phyloP scores from a whole-genome alignment of 2,329 filamentous ascomycete species.

The Phoma sp. region DNA sequence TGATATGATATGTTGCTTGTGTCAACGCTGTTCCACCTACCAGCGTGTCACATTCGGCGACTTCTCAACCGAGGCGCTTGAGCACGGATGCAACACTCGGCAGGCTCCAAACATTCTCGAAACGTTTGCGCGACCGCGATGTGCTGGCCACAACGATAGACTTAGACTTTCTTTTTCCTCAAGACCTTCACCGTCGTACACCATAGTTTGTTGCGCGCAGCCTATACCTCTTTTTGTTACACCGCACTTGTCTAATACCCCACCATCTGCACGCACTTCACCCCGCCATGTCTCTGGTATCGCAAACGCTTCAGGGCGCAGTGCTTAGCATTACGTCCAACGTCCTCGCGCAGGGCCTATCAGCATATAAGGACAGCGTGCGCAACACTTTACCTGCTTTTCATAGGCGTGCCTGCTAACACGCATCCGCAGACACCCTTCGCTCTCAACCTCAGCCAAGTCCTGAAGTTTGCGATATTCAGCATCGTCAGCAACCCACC shows the following conservation, averaged over 20 bases:
- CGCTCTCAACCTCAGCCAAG: slow-evolving; percentile 68
- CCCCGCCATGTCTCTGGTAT: slow-evolving; percentile 42
- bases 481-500: slow-evolving; percentile 76
- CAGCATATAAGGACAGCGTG: slow-evolving; percentile 68
- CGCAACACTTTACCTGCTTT: background rate
- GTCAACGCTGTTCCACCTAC: too few relatives aligned
- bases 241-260: background rate
- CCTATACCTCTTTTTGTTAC: background rate
- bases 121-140: slow-evolving; percentile 15
- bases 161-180: background rate
- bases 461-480: slow-evolving; percentile 81
- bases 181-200: background rate
- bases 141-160: slow-evolving; percentile 20
- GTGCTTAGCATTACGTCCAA: slow-evolving; percentile 73
- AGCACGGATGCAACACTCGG: slow-evolving; percentile 7
- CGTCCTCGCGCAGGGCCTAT: slow-evolving; percentile 74
- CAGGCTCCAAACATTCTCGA: slow-evolving; percentile 22
- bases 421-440: slow-evolving; percentile 60
- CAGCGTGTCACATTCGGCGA: slow-evolving; percentile 12
- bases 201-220: background rate
- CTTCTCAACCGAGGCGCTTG: slow-evolving; percentile 11
- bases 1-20: too few relatives aligned
- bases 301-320: slow-evolving; percentile 65
- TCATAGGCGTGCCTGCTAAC: slow-evolving; percentile 9
- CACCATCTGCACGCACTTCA: background rate